Evolutionary conservation across 2,329 filamentous ascomycete species (phyloP), one percentile per base, ranked within the genome.

Genomic region (Cercospora nicotianae): DNA sequence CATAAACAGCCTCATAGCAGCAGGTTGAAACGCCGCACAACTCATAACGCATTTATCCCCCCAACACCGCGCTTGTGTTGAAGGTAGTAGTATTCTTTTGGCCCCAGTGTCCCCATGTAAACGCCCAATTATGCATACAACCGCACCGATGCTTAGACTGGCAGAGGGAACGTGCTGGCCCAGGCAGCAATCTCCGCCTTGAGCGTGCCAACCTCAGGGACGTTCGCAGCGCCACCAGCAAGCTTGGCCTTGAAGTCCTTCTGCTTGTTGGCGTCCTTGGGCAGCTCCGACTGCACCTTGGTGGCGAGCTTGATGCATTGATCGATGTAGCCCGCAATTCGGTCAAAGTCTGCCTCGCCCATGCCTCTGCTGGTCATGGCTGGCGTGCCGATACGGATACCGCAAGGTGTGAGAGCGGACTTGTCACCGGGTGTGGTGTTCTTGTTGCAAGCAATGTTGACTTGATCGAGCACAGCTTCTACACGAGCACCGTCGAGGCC

Each of bases 391-490:
- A 99, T 96, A 75, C 95, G 93, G 81, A 99, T 90, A 85, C 95
- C 95, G 78, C 90, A 93, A 64, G 95, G 95, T 72, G 93, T 97
- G 74, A 99, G 88, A 60, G 95, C 95, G 67, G 92, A 96, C 87
- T 96, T 97, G 87, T 99, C 95, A 36, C 95, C 95, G 48, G 95
- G 95, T 68, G 97, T 95, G 69, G 92, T 91, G 89, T 99, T 99
- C 90, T 99, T 99, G 90, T 99, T 99, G 88, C 93, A 96, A 70
- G 95, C 94, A 81, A 99, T 96, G 86, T 97, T 96, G 83, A 97
- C 95, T 81, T 96, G 91, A 86, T 99, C 95, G 20, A 99, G 90
- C 68, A 99, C 91, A 70, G 92, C 90, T 87, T 99, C 95, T 51
- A 98, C 91, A 81, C 95, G 93, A 67, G 95, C 95, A 77, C 95